Conservation (phyloP, 1,139 yeast species). For the Geotrichum bryndzae region DNA sequence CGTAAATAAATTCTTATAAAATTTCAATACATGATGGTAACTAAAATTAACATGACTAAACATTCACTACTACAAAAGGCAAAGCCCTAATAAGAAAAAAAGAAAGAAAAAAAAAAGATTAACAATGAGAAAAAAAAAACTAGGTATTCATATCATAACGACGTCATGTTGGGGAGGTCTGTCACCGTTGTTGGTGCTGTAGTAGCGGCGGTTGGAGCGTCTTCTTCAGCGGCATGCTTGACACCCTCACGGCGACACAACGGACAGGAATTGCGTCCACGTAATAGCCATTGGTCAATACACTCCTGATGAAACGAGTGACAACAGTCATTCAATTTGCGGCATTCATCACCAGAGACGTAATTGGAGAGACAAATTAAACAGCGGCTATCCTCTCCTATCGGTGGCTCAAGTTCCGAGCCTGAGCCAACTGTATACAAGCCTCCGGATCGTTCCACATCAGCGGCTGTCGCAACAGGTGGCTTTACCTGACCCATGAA, state of each 20-base stretch:
- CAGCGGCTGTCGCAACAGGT: conserved; percentile 40
- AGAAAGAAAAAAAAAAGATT: no score
- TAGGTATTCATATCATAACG: not conserved
- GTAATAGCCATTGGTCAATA: conserved; percentile 51
- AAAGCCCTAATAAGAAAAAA: not conserved
- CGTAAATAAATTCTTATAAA: no score
- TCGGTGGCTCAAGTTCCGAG: conserved; percentile 17
- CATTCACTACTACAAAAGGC: not conserved
- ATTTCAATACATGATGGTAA: no score
- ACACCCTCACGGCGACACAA: conserved; percentile 49
- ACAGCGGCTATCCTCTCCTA: conserved; percentile 36
- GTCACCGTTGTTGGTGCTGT: not conserved
- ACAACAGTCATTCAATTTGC: conserved; percentile 41
- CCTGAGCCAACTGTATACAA: conserved; percentile 20
- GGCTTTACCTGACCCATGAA: conserved; percentile 44
- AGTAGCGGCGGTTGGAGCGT: not conserved
- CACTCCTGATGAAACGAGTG: conserved; percentile 50
- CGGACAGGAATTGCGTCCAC: conserved; percentile 56
- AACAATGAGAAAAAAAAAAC: not conserved
- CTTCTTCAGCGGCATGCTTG: conserved; percentile 4
- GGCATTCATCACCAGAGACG: conserved; percentile 41
- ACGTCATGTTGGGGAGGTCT: not conserved
- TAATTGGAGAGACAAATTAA: conserved; percentile 48
- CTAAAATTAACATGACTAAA: no score
- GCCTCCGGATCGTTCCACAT: conserved; percentile 40